A percentile compares a stretch with the other conserved stretches of the same genome.
These are phyloP conservation scores for Phoma herbarum DNA, from an alignment of 2,329 filamentous ascomycete species.

Conservation along the genomic window DNA sequence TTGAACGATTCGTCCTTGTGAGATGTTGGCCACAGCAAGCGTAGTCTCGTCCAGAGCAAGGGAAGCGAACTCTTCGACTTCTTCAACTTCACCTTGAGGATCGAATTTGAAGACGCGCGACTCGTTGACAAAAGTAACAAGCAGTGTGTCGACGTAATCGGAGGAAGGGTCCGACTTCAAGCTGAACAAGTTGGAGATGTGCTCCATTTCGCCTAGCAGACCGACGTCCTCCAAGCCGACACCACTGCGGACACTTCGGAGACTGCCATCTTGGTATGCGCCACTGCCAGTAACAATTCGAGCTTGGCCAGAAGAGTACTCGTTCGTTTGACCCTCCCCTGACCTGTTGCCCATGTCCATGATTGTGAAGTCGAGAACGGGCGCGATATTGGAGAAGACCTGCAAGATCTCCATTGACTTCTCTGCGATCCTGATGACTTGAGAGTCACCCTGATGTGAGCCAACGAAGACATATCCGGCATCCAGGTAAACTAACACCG, in stretches of 20 bases:
- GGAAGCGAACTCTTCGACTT: constrained; percentile 78
- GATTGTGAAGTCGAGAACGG: constrained; percentile 90
- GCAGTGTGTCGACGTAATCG: constrained; percentile 70
- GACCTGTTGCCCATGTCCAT: constrained; percentile 95
- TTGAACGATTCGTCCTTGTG: constrained; percentile 73
- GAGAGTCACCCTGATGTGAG: constrained; percentile 92
- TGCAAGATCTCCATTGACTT: constrained; percentile 74
- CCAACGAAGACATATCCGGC: constrained; percentile 81
- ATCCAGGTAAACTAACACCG: constrained; percentile 79
- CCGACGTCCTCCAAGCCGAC: constrained; percentile 91
- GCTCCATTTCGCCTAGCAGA: constrained; percentile 78
- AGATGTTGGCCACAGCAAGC: constrained; percentile 72
- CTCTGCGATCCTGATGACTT: constrained; percentile 73
- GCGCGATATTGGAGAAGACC: constrained; percentile 83
- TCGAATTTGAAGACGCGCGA: constrained; percentile 85
- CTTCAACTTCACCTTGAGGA: constrained; percentile 79
- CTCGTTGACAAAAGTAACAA: constrained; percentile 83
- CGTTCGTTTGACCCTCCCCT: constrained; percentile 79
- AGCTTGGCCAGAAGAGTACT: constrained; percentile 94
- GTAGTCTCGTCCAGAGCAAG: constrained; percentile 76
- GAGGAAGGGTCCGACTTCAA: constrained; percentile 63
- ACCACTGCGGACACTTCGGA: constrained; percentile 90
- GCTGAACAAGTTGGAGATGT: constrained; percentile 77
- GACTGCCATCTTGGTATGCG: constrained; percentile 84
- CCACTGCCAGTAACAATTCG: constrained; percentile 93